Base-by-base conservation (phyloP, 2,329 filamentous ascomycete species). In the Alternaria arbusti region DNA sequence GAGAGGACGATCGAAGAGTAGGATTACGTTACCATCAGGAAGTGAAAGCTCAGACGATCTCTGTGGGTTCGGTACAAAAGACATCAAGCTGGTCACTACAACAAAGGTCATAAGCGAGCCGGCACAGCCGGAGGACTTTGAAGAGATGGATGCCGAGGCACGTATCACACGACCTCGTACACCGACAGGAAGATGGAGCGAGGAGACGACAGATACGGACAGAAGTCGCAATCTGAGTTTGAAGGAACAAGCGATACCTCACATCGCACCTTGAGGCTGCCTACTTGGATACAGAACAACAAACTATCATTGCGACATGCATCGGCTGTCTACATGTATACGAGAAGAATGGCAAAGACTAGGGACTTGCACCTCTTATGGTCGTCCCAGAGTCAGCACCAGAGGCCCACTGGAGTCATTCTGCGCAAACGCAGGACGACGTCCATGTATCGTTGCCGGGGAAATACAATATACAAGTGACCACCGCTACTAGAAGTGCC, bases 51-150 rank as follows among this genome's bases (percentile, higher is more conserved):
- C 67, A 5, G 73, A 76, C 22, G 74, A 79, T 57, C 54, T 80
- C 0, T 75, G 68, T 46, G 61, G 60, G 5, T 59, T 64, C 2
- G 56, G 65, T 10, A 64, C 55, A 10, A 74, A 70, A 15, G 76
- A 79, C 11, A 80, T 80, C 61, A 79, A 77, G 64, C 58, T 78
- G 4, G 75, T 79, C 3, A 79, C 73, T 20, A 79, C 77, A 8
- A 80, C 77, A 4, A 68, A 74, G 17, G 71, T 80, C 5, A 68
- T 66, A 5, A 77, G 70, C 52, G 78, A 80, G 36, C 76, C 75
- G 2, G 76, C 77, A 3, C 69, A 69, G 10, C 72, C 73, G 1
- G 77, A 72, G 6, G 78, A 80, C 43, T 73, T 67, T n/a, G 74
- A 75, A 45, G 75, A 76, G 61, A 76, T 80, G 64, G 73, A 74